phyloP scores from a whole-genome alignment of 805 yeast genomes.

The Metschnikowia lochheadii region DNA sequence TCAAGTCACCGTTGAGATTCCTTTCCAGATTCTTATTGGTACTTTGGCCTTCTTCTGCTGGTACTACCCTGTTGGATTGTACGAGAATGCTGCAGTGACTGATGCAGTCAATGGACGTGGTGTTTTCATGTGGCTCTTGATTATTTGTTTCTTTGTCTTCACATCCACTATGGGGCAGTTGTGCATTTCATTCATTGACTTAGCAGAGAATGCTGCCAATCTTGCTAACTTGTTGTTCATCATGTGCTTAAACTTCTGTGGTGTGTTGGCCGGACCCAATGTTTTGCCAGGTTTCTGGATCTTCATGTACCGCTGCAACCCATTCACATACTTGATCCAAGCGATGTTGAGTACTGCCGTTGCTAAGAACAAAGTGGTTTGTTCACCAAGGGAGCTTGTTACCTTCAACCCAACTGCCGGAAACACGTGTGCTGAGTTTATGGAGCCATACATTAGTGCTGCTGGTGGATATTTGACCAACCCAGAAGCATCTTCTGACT shows the following conservation, averaged over 20 bases:
- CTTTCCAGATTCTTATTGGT: constrained; percentile 45
- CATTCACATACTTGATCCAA: constrained; percentile 56
- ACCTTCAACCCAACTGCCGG: constrained; percentile 46
- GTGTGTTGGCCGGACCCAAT: constrained; percentile 58
- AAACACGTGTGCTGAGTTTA: constrained; percentile 58
- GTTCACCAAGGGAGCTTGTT: constrained; percentile 33
- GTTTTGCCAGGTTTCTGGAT: constrained; percentile 80
- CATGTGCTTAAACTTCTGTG: constrained; percentile 60
- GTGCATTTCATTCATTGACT: constrained; percentile 21
- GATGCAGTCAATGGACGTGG: constrained; percentile 29
- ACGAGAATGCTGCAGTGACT: constrained; percentile 15
- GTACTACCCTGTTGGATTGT: constrained; percentile 50
- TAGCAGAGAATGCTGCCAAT: constrained; percentile 25
- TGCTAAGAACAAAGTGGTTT: constrained; percentile 45
- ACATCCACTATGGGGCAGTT: constrained; percentile 23
- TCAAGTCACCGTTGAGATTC: constrained; percentile 43
- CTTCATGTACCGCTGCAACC: constrained; percentile 74
- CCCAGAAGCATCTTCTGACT: constrained; percentile 50
- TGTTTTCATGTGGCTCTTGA: constrained; percentile 33
- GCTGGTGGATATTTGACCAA: constrained; percentile 56
- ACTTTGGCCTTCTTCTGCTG: constrained; percentile 60
- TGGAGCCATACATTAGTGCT: constrained; percentile 37
- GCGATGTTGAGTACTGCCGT: constrained; percentile 38
- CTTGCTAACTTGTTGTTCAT: constrained; percentile 22
- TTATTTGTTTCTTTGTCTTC: constrained; percentile 18